phyloP scores from a whole-genome alignment of 495 filamentous ascomycete genomes.

The Neurospora pannonica region DNA sequence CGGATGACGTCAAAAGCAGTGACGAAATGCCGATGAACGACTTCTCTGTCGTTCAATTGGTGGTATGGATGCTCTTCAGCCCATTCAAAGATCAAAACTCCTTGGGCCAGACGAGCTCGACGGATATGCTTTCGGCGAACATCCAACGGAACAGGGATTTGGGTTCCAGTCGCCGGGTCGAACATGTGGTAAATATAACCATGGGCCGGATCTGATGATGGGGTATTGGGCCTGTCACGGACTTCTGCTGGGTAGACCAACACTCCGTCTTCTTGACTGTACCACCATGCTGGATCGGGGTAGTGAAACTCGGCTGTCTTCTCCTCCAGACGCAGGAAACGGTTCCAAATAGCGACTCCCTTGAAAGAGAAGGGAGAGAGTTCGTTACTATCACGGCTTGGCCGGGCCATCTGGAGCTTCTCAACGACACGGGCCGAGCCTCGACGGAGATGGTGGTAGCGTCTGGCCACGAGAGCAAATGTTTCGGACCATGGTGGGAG shows the following conservation, averaged over 20 bases:
- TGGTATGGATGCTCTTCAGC: slow-evolving; percentile 49
- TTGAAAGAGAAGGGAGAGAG: slow-evolving; percentile 32
- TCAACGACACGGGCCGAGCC: slow-evolving; percentile 42
- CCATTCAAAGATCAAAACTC: slow-evolving; percentile 57
- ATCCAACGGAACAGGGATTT: slow-evolving; percentile 46
- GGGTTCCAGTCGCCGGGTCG: slow-evolving; percentile 41
- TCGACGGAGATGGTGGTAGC: slow-evolving; percentile 46
- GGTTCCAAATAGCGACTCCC: slow-evolving; percentile 47
- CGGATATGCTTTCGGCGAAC: slow-evolving; percentile 45
- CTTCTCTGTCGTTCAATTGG: slow-evolving; percentile 48
- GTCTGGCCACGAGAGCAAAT: slow-evolving; percentile 45
- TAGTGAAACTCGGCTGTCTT: slow-evolving; percentile 37
- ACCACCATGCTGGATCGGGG: slow-evolving; percentile 50
- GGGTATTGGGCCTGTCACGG: slow-evolving; percentile 15
- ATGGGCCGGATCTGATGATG: not conserved
- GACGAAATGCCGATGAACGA: slow-evolving; percentile 55
- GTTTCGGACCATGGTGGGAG: slow-evolving; percentile 28
- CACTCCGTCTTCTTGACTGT: slow-evolving; percentile 44
- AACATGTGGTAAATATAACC: slow-evolving; percentile 39
- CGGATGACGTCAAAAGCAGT: slow-evolving; percentile 48
- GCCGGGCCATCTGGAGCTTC: slow-evolving; percentile 30
- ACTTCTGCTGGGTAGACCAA: slow-evolving; percentile 42
- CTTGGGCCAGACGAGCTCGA: slow-evolving; percentile 46
- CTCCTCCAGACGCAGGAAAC: slow-evolving; percentile 39
- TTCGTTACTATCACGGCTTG: slow-evolving; percentile 1